Conservation (phyloP, 73 alveolate genomes). For the Breviolum minutum region DNA sequence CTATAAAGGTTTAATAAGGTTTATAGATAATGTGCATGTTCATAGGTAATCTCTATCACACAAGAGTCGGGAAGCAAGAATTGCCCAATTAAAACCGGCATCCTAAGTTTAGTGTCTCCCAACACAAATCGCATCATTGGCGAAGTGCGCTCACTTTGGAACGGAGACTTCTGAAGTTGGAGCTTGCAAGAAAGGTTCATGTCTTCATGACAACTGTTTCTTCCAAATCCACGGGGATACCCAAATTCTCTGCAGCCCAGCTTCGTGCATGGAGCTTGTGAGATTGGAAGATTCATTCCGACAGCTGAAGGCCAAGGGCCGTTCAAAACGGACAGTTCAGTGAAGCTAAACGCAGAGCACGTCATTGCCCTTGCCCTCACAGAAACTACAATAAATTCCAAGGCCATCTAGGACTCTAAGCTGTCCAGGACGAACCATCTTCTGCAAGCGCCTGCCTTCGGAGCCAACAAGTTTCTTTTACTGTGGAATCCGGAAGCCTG, state of each 20-base stretch:
- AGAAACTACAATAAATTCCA: neutral
- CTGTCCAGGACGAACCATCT: conserved; percentile 21
- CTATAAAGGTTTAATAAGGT: no score
- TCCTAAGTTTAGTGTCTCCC: conserved; percentile 18
- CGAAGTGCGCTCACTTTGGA: conserved; percentile 90
- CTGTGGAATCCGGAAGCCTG: no score
- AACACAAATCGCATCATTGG: conserved; percentile 90
- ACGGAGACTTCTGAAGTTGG: conserved; percentile 26
- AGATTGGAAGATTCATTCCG: conserved; percentile 33
- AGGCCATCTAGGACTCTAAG: neutral
- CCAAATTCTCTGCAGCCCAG: conserved; percentile 37
- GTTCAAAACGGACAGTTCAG: conserved; percentile 23
- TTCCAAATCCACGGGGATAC: neutral
- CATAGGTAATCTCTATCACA: no score
- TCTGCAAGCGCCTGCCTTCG: conserved; percentile 3
- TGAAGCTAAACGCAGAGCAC: neutral
- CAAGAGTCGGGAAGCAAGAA: neutral
- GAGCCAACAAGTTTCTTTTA: neutral
- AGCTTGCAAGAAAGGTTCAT: neutral
- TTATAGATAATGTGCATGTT: no score
- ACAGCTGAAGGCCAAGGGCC: neutral
- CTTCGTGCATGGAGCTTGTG: conserved; percentile 35
- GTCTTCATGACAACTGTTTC: neutral
- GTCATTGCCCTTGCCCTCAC: neutral
- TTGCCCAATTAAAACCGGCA: neutral